Conservation (phyloP, 306 rosid genomes). For the Trifolium fragiferum region DNA sequence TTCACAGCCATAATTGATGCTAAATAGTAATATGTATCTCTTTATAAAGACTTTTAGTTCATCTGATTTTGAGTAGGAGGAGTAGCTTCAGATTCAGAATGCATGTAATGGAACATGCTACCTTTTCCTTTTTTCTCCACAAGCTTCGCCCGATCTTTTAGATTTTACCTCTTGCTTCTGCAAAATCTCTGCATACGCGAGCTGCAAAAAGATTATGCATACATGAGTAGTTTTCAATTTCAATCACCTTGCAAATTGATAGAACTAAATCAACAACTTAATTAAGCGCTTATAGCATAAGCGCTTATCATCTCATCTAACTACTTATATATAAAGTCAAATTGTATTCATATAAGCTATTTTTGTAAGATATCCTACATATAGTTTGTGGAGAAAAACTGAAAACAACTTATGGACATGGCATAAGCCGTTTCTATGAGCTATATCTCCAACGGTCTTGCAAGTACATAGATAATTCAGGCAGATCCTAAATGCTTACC, state of each 20-base stretch:
- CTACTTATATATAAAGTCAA: no score
- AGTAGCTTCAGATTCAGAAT: not conserved
- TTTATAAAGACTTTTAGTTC: not conserved
- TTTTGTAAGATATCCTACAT: no score
- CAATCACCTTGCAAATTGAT: constrained; percentile 20
- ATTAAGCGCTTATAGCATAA: no score
- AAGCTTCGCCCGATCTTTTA: not conserved
- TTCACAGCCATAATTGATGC: constrained; percentile 7
- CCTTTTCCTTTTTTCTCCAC: constrained; percentile 15
- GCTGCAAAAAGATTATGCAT: not conserved
- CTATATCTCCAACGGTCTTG: not conserved
- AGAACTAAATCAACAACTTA: no score
- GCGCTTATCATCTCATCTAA: no score
- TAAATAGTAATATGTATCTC: not conserved
- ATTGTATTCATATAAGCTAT: no score
- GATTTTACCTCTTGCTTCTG: not conserved
- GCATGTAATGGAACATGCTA: not conserved
- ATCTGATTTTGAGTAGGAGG: not conserved
- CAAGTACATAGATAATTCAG: not conserved
- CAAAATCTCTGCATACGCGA: not conserved
- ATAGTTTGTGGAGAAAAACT: no score
- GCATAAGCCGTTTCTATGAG: not conserved
- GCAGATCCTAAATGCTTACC: constrained; percentile 37
- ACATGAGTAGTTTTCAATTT: constrained; percentile 23
- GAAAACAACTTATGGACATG: no score